These are phyloP conservation scores for Lecanosticta acicola DNA, from an alignment of 2,329 filamentous ascomycete species.

Conservation along the genomic window DNA sequence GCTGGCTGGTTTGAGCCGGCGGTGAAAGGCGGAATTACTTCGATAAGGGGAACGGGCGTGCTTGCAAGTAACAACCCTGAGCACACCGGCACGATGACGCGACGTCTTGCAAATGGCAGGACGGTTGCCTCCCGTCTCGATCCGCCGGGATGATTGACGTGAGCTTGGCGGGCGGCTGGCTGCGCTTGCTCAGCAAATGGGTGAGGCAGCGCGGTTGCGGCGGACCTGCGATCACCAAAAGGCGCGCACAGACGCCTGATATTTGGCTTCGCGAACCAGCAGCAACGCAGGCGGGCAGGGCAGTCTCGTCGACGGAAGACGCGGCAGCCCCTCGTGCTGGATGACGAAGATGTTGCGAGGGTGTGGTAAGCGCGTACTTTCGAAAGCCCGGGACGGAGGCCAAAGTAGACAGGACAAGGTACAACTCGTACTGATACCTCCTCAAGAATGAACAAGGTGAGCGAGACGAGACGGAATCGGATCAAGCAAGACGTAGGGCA, in stretches of 20 bases:
- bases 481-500: neutral
- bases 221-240: too few species aligned
- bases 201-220: constrained; percentile 14
- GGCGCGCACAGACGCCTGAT: too few species aligned
- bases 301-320: too few species aligned
- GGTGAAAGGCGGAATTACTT: neutral
- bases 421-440: too few species aligned
- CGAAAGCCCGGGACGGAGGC: too few species aligned
- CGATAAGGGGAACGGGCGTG: neutral
- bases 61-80: neutral
- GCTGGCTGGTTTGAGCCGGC: neutral
- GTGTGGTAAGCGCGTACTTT: neutral
- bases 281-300: too few species aligned
- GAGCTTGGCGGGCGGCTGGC: neutral
- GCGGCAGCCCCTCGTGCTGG: neutral
- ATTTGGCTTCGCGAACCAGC: too few species aligned
- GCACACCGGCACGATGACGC: neutral
- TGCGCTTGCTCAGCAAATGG: constrained; percentile 11
- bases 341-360: neutral
- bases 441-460: too few species aligned
- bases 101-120: neutral
- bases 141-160: too few species aligned
- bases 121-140: too few species aligned
- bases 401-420: too few species aligned
- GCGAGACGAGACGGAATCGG: too few species aligned